Evolutionary conservation across 2,329 filamentous ascomycete species (phyloP), one percentile per base, ranked within the genome.

Genomic region (Cylindrodendrum hubeiense): DNA sequence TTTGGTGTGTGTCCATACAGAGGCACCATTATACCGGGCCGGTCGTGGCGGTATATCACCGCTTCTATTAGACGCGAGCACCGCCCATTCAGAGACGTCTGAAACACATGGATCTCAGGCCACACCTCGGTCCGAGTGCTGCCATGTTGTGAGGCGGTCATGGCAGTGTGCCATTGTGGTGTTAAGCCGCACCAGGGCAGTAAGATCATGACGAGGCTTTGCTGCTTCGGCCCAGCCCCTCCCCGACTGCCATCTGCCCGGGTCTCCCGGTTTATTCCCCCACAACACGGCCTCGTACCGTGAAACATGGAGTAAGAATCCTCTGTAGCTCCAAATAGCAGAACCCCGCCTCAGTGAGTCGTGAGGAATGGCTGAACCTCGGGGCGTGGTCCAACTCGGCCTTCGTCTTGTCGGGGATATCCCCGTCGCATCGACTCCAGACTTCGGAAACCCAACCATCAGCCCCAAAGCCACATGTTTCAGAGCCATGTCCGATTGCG

Each of bases 391-490:
- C 67, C 63, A 60, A 62, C 59, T 61, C 55, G 63, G 63, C 54
- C 65, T 39, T 54, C 34, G 44, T 17, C 8, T n/a, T 60, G 39
- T 54, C 53, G 49, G 56, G 68, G 63, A 54, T 60, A 33, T 65
- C 69, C 70, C 63, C 39, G 67, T 62, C 58, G 41, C 22, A 21
- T 30, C 37, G 43, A 43, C 55, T 52, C 54, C 33, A 65, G 52
- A 60, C 47, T 66, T 67, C 63, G 65, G 63, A 59, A 61, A 61
- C 60, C 52, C 28, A 65, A 59, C 55, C 59, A 26, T 71, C 67
- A 71, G 67, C 60, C 53, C 60, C 51, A 60, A 72, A 72, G 72
- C 72, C 68, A 73, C 71, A 67, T 64, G 71, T 74, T 74, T 74
- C 72, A 73, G 68, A 72, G 66, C 28, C 33, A 66, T 28, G 54